Base-by-base conservation (phyloP, 805 yeast species). In the Cyberlindnera petersonii region DNA sequence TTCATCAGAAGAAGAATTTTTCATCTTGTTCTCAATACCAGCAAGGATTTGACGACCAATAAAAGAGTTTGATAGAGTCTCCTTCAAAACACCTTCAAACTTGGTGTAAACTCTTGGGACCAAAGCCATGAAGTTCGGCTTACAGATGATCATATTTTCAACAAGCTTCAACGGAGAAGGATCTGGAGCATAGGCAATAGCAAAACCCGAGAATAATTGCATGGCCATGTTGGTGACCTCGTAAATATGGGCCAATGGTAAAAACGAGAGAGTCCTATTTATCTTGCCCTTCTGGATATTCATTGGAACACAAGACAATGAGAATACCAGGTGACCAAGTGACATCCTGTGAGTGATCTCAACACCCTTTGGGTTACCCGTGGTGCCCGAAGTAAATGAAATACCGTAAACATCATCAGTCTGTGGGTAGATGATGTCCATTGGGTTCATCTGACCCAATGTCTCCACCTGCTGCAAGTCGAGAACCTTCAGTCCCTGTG, bases 301-400 rank as follows among this genome's bases (percentile, higher is more conserved):
- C 34, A 34, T 27, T 31, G 40, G 20, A 36, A 48, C 33, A 20
- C 44, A 6, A 24, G 42, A 16, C 36, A 48, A 15, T 44, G 50
- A 19, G 49, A 51, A 40, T 4, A 49, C 39, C 15, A 77, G 66
- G 4, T 63, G 61, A 4, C 77, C 66, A 17, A 67, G 59, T 8
- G 71, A 67, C 51, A 64, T 68, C 4, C 50, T 49, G 27, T 78
- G 81, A 8, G 74, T 58, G 16, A 69, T 48, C 17, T 71, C 68
- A 13, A 74, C 83, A 21, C 84, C 84, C 55, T 78, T 77, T 26
- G 84, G 84, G 22, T 70, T 59, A 3, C 82, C 82, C 4, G 82
- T 75, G 3, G 84, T 78, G n/a, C 84, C 84, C 0, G 82, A 75
- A 5, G 84, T 78, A 54, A 77, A 77, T 16, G 76, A 74, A 33